phyloP scores from a whole-genome alignment of 202 grass and related monocot species.

The Panicum hallii region DNA sequence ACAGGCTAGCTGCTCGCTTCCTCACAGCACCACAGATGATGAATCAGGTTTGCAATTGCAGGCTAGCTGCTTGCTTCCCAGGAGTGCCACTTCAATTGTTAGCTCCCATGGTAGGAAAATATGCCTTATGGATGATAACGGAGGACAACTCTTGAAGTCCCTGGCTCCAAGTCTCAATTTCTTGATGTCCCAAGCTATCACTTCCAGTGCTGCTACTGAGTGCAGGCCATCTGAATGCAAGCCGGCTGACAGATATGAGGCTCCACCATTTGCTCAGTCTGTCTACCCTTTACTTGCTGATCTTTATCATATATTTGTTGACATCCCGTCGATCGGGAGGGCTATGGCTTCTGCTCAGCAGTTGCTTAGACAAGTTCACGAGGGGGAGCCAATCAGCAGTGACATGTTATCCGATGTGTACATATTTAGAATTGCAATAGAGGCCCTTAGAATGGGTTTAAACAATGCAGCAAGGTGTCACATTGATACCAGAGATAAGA shows the following conservation, averaged over 20 bases:
- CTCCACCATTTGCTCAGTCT: slow-evolving; percentile 75
- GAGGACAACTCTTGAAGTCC: slow-evolving; percentile 62
- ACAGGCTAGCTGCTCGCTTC: slow-evolving; percentile 50
- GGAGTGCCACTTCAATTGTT: slow-evolving; percentile 41
- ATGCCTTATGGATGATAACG: slow-evolving; percentile 59
- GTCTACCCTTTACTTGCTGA: slow-evolving; percentile 88
- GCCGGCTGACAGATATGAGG: slow-evolving; percentile 49
- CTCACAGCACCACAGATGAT: slow-evolving; percentile 42
- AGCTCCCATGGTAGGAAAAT: slow-evolving; percentile 57
- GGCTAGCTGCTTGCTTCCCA: slow-evolving; percentile 58
- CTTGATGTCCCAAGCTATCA: slow-evolving; percentile 51
- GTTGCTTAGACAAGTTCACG: slow-evolving; percentile 75
- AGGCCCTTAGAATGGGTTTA: slow-evolving; percentile 83
- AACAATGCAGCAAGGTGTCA: slow-evolving; percentile 62
- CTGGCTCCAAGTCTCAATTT: slow-evolving; percentile 60
- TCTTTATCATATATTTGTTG: slow-evolving; percentile 77
- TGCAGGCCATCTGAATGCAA: slow-evolving; percentile 51
- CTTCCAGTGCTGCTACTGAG: slow-evolving; percentile 38
- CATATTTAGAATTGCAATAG: slow-evolving; percentile 87
- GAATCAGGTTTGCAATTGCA: slow-evolving; percentile 50
- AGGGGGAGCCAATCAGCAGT: slow-evolving; percentile 69
- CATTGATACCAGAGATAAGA: slow-evolving; percentile 51
- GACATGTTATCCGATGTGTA: slow-evolving; percentile 77
- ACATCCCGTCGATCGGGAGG: slow-evolving; percentile 75
- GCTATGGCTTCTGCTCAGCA: slow-evolving; percentile 82